Evolutionary conservation across 1,284 basidiomycete species (phyloP).

Genomic region (Fistulinella staudtii): DNA sequence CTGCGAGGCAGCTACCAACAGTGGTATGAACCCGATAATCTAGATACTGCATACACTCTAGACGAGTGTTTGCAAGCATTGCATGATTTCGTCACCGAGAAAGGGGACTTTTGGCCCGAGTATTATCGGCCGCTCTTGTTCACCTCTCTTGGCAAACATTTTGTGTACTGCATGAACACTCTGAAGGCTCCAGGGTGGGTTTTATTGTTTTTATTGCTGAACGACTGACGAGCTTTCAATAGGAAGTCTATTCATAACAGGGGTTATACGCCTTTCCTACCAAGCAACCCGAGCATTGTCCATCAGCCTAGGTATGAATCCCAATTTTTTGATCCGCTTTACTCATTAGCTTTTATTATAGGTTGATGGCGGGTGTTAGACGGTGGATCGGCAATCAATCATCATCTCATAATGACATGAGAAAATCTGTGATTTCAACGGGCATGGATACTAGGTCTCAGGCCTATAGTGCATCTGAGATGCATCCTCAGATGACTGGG

Average conservation of each 20-base stretch:
- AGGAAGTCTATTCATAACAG: conserved; percentile 68
- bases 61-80: conserved; percentile 55
- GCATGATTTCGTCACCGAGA: conserved; percentile 51
- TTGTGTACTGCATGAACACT: conserved; percentile 85
- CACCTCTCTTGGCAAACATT: conserved; percentile 79
- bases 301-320: conserved; percentile 27
- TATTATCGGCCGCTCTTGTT: conserved; percentile 88
- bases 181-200: conserved; percentile 74
- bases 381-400: conserved; percentile 63
- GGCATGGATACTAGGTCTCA: conserved; percentile 29
- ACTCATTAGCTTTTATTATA: conserved; percentile 23
- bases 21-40: conserved; percentile 76
- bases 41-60: conserved; percentile 58
- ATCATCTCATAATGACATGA: conserved; percentile 28
- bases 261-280: conserved; percentile 70
- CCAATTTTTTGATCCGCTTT: background rate
- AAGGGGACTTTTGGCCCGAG: conserved; percentile 81
- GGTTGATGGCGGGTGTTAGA: conserved; percentile 70
- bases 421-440: conserved; percentile 29
- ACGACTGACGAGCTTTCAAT: conserved; percentile 1
- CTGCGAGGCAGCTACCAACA: conserved; percentile 67
- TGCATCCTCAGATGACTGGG: conserved; percentile 59
- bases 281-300: conserved; percentile 40
- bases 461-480: conserved; percentile 15
- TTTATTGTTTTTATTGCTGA: background rate